Conservation (phyloP, 1,139 yeast genomes). For the Magnusiomyces tetraspermus region DNA sequence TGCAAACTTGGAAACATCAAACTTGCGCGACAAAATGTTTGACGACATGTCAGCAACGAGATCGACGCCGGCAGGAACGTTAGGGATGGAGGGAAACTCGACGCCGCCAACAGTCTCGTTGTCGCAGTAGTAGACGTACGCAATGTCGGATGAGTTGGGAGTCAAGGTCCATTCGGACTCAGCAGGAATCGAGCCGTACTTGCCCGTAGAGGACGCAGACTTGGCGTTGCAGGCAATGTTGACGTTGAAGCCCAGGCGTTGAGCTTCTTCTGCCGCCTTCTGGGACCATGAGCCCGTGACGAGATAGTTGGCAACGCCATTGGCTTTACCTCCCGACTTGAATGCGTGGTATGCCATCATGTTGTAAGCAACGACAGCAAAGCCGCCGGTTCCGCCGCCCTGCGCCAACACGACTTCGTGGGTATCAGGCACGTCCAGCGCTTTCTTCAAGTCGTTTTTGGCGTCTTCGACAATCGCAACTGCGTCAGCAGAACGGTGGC, state of each 20-base stretch:
- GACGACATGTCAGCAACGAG: conserved; percentile 93
- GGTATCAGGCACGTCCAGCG: conserved; percentile 73
- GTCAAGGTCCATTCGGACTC: conserved; percentile 49
- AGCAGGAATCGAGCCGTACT: conserved; percentile 61
- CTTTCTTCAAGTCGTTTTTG: conserved; percentile 51
- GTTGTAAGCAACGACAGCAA: conserved; percentile 79
- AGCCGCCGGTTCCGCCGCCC: conserved; percentile 97
- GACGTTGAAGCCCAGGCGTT: conserved; percentile 68
- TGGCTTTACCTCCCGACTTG: conserved; percentile 41
- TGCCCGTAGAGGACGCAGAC: conserved; percentile 36
- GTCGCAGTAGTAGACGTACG: conserved; percentile 85
- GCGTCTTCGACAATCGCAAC: conserved; percentile 66
- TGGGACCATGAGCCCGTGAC: conserved; percentile 92
- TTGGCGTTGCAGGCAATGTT: conserved; percentile 63
- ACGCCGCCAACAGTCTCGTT: conserved; percentile 95
- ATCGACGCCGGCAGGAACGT: conserved; percentile 57
- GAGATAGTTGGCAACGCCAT: conserved; percentile 75
- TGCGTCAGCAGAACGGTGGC: conserved; percentile 87
- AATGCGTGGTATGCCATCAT: conserved; percentile 64
- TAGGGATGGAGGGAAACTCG: conserved; percentile 58
- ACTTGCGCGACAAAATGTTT: conserved; percentile 68
- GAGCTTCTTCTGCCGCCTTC: conserved; percentile 79
- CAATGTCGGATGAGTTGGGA: conserved; percentile 43
- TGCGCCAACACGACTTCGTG: conserved; percentile 91
- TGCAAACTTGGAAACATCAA: conserved; percentile 80